These are phyloP conservation scores for Annulohypoxylon moriforme DNA, from an alignment of 495 filamentous ascomycete species.

Conservation along the genomic window DNA sequence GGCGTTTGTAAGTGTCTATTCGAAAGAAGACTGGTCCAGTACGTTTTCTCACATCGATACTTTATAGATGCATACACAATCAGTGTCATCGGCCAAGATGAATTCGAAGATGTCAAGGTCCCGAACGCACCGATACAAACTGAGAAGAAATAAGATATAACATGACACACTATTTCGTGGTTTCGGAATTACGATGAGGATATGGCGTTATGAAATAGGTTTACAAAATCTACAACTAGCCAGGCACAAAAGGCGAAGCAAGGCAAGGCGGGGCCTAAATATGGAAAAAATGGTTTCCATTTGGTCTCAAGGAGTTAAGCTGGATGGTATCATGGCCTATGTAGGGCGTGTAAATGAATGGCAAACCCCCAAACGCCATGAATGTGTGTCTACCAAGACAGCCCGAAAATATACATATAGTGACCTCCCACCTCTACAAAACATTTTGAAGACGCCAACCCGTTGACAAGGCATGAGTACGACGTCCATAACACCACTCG, in stretches of 20 bases:
- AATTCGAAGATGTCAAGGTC: slow-evolving; percentile 95
- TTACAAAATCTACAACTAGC: neutral
- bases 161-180: neutral
- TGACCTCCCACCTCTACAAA: slow-evolving; percentile 21
- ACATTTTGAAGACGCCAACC: slow-evolving; percentile 27
- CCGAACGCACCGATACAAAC: slow-evolving; percentile 72
- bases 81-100: slow-evolving; percentile 89
- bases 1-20: slow-evolving; percentile 78
- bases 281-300: slow-evolving; percentile 20
- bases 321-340: slow-evolving; percentile 43
- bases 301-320: slow-evolving; percentile 28
- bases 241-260: neutral
- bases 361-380: slow-evolving; percentile 38
- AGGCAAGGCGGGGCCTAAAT: neutral
- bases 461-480: slow-evolving; percentile 1
- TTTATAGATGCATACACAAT: slow-evolving; percentile 86
- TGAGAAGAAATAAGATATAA: slow-evolving; percentile 46
- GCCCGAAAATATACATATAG: slow-evolving; percentile 29
- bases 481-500: neutral
- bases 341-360: slow-evolving; percentile 27
- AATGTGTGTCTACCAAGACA: slow-evolving; percentile 40
- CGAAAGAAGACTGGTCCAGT: neutral
- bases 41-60: slow-evolving; percentile 5
- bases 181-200: neutral
- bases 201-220: neutral